Evolutionary conservation across 1,284 basidiomycete species (phyloP).

Genomic region (Tilletia caries): DNA sequence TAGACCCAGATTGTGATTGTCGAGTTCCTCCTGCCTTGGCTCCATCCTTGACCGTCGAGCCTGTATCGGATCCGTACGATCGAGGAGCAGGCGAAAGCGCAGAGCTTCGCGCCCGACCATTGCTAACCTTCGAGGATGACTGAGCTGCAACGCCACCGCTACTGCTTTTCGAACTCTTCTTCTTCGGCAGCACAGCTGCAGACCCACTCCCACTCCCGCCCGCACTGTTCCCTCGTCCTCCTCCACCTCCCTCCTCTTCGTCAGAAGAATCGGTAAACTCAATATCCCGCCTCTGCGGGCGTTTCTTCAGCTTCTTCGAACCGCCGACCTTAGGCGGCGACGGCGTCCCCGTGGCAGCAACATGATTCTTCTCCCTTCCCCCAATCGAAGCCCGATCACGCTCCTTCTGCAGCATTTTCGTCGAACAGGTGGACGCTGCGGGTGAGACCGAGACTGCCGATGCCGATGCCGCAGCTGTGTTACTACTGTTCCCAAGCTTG

Average conservation of each 20-base stretch:
- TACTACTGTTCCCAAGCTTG: background rate
- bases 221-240: background rate
- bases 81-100: too few relatives aligned
- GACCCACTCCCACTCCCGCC: too few relatives aligned
- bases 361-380: too few relatives aligned
- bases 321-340: background rate
- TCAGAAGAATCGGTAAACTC: conserved; percentile 11
- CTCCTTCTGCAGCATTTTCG: background rate
- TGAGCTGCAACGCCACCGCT: too few relatives aligned
- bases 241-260: background rate
- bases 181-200: too few relatives aligned
- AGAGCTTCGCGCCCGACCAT: too few relatives aligned
- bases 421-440: background rate
- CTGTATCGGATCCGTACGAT: too few relatives aligned
- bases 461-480: background rate
- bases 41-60: background rate
- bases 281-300: background rate
- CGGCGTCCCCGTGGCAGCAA: background rate
- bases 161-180: too few relatives aligned
- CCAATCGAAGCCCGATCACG: background rate
- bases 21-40: background rate
- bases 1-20: background rate
- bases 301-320: conserved; percentile 6
- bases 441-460: background rate
- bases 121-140: too few relatives aligned